Base-by-base conservation (phyloP, 305 asterid genomes). In the Rubia tinctorum region DNA sequence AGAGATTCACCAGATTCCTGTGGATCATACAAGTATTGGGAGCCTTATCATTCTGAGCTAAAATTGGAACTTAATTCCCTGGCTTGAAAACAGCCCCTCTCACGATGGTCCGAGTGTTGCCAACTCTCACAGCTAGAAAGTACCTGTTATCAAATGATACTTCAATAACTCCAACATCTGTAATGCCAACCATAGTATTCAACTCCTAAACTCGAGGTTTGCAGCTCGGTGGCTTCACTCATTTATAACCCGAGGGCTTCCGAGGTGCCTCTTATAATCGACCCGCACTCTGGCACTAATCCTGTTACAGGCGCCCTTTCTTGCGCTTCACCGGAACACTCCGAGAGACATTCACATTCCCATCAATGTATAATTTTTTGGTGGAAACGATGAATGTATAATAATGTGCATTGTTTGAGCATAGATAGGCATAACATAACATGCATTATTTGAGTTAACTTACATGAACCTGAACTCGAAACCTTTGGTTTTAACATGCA, bases 41-140 rank as follows among this genome's bases (percentile, higher is more conserved):
- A 45, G 94, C 97, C 44, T 92, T 73, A 39, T 92, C 99, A 73
- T 90, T 90, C 77, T 87, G 94, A 5, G 86, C 73, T 22, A 97
- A 87, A 76, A 95, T 82, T 3, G 96, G 99, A 62, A 80, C 77
- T 75, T 53, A 86, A 59, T 87, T 89, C 12, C 97, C 98, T 7
- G 98, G 96, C 82, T 92, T 90, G 79, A 95, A 95, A 76, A 95
- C 96, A 17, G 90, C 80, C 8, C 99, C 98, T 80, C 96, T 85
- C 73, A 92, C 77, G 73, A 66, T 86, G 37, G 87, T 82, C 23
- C 79, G 77, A 40, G 93, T 85, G 83, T 89, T 85, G 30, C 97
- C 97, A 42, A 95, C 87, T 79, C 85, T 85, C 72, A 95, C 91
- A 69, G 84, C 77, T 4, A 95, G 88, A 78, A 95, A 72, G 75